Percentiles rank a stretch among this genome's conserved stretches.
Conservation (phyloP, 768 basidiomycete species). For the Aureoboletus auriporus region DNA sequence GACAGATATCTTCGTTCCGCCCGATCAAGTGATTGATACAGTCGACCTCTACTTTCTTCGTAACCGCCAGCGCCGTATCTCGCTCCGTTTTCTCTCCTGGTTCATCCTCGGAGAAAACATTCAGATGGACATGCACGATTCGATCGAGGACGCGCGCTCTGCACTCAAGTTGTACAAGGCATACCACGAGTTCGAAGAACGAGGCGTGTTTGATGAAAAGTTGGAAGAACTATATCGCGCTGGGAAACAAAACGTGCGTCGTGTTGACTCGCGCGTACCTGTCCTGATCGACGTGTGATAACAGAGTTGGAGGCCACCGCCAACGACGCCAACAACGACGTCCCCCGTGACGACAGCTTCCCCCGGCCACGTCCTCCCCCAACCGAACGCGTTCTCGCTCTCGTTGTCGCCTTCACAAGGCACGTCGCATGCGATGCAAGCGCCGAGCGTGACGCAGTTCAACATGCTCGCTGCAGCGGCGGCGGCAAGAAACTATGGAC, state of each 20-base stretch:
- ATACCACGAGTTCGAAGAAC: constrained; percentile 70
- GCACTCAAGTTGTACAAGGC: constrained; percentile 84
- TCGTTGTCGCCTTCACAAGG: constrained; percentile 2
- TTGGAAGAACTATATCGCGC: constrained; percentile 82
- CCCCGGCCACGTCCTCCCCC: neutral
- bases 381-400: constrained; percentile 1
- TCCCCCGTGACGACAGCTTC: constrained; percentile 2
- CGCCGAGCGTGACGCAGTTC: constrained; percentile 22
- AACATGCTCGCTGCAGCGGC: constrained; percentile 24
- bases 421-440: neutral
- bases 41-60: constrained; percentile 93
- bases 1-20: constrained; percentile 91
- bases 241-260: constrained; percentile 68
- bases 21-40: constrained; percentile 93
- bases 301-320: constrained; percentile 59
- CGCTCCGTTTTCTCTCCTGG: constrained; percentile 91
- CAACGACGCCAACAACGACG: constrained; percentile 3
- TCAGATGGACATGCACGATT: constrained; percentile 92
- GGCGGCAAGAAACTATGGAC: constrained; percentile 22
- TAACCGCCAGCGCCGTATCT: constrained; percentile 79
- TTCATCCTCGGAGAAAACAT: constrained; percentile 89
- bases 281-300: neutral
- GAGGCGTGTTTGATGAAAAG: constrained; percentile 78
- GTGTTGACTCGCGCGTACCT: neutral
- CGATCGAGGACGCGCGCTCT: constrained; percentile 93